Base-by-base conservation (phyloP, 2,329 filamentous ascomycete species). In the Xylariales sp. region DNA sequence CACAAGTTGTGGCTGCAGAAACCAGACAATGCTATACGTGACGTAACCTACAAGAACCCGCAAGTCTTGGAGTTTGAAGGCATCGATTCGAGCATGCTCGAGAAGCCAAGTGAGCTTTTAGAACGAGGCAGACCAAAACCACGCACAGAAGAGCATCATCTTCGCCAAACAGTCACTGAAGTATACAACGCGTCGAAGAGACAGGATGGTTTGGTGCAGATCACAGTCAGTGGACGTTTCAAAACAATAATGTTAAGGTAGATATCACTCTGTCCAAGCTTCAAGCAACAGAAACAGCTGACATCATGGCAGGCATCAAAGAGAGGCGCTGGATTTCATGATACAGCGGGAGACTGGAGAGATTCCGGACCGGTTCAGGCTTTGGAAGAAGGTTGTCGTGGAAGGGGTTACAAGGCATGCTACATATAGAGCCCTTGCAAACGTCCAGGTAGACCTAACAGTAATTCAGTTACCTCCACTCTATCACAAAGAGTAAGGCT, bases 301-400 rank as follows among this genome's bases (percentile, higher is more conserved):
- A n/a, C n/a, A n/a, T n/a, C n/a, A n/a, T 20, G 18, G 1, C 24
- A 70, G 66, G 1, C 64, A 68, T 20, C 66, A 70, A 51, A 40
- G 61, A 27, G 44, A 59, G 32, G 65, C 61, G 0, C 43, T 69
- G 1, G 51, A 53, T 2, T 69, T 68, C 37, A 66, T 69, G 58
- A 38, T 53, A 3, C 54, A 65, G 29, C 53, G 66, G 41, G 66
- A 69, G 42, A 57, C 59, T 10, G 62, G 65, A 1, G 27, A 57
- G 1, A 61, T 63, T 12, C 44, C 43, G 1, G 47, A 56, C 1
- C 40, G 49, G 4, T 64, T 55, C 20, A 51, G 57, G 10, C 51
- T 67, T 2, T 65, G 64, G 64, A 28, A 59, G 39, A 46, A 54
- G 25, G 51, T 32, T 44, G 59, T 36, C 52, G 56, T 33, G 49